Evolutionary conservation across 2,329 filamentous ascomycete species (phyloP).

Genomic region (Aspergillus neoniger): DNA sequence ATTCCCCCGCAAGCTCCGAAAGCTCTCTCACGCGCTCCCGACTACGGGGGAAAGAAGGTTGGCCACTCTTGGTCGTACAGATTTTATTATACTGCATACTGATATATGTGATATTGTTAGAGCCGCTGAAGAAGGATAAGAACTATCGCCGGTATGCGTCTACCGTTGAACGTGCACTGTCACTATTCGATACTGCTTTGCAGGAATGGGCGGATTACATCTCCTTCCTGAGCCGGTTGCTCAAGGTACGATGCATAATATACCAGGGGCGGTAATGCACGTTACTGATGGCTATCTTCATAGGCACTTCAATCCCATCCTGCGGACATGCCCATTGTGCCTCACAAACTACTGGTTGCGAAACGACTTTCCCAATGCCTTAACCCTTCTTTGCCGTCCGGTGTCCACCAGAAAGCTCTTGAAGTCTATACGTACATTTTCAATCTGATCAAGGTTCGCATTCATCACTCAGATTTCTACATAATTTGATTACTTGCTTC

Average conservation of each 20-base stretch:
- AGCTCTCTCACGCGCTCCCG: conserved; percentile 78
- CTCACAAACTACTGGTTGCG: conserved; percentile 78
- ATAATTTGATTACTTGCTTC: background rate
- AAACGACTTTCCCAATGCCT: conserved; percentile 94
- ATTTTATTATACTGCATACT: background rate
- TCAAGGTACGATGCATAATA: conserved; percentile 65
- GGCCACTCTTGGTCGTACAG: conserved; percentile 28
- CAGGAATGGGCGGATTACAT: conserved; percentile 99
- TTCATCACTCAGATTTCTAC: background rate
- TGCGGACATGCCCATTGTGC: conserved; percentile 69
- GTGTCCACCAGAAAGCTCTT: conserved; percentile 94
- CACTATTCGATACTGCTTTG: conserved; percentile 86
- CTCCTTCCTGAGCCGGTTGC: conserved; percentile 84
- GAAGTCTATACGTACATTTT: conserved; percentile 94
- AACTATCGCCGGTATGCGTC: conserved; percentile 84
- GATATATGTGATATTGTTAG: conserved; percentile 21
- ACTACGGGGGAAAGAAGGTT: conserved; percentile 76
- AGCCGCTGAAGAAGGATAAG: conserved; percentile 59
- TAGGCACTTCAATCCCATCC: conserved; percentile 88
- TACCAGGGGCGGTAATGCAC: background rate
- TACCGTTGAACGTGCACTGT: conserved; percentile 81
- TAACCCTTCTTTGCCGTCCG: conserved; percentile 88
- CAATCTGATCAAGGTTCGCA: conserved; percentile 70
- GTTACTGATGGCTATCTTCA: background rate
- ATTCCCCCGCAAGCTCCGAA: conserved; percentile 81